These are phyloP conservation scores for Leptosphaerulina australis DNA, from an alignment of 2,329 filamentous ascomycete species.

Conservation along the genomic window DNA sequence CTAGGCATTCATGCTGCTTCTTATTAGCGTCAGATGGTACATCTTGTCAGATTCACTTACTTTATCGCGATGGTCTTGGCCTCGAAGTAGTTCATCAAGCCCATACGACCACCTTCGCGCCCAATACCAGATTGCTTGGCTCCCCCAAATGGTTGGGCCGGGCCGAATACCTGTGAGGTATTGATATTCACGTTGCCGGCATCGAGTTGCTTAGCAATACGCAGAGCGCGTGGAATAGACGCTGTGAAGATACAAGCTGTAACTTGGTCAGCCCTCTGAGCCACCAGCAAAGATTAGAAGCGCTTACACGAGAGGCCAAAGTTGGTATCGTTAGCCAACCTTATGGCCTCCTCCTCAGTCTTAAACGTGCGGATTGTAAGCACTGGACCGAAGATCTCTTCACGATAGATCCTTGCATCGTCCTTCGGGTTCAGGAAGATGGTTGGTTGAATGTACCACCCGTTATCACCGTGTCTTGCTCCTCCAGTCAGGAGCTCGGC, in stretches of 20 bases:
- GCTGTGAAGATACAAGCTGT: slow-evolving; percentile 34
- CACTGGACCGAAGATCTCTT: slow-evolving; percentile 46
- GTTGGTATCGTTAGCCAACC: slow-evolving; percentile 39
- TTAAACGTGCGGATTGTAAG: slow-evolving; percentile 38
- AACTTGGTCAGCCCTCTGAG: neutral
- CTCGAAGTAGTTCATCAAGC: slow-evolving; percentile 44
- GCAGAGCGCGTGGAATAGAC: slow-evolving; percentile 35
- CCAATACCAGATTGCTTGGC: slow-evolving; percentile 43
- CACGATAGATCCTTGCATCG: slow-evolving; percentile 32
- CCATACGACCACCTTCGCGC: slow-evolving; percentile 37
- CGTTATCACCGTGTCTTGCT: slow-evolving; percentile 34
- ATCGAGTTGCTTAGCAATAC: slow-evolving; percentile 39
- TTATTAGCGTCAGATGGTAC: neutral
- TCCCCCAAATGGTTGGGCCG: slow-evolving; percentile 42
- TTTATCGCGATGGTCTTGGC: slow-evolving; percentile 43
- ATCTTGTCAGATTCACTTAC: slow-evolving; percentile 19
- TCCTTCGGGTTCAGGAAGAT: slow-evolving; percentile 38
- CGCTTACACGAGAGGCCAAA: slow-evolving; percentile 34
- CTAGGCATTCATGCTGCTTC: slow-evolving; percentile 11
- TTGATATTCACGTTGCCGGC: slow-evolving; percentile 45
- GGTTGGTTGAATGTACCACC: slow-evolving; percentile 38
- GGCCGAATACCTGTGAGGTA: slow-evolving; percentile 22
- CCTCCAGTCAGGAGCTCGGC: slow-evolving; percentile 40
- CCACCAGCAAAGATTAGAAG: too few species aligned
- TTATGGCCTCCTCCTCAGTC: slow-evolving; percentile 43